Evolutionary conservation across 2,329 filamentous ascomycete species (phyloP).

Genomic region (Pyrenochaeta sp.): DNA sequence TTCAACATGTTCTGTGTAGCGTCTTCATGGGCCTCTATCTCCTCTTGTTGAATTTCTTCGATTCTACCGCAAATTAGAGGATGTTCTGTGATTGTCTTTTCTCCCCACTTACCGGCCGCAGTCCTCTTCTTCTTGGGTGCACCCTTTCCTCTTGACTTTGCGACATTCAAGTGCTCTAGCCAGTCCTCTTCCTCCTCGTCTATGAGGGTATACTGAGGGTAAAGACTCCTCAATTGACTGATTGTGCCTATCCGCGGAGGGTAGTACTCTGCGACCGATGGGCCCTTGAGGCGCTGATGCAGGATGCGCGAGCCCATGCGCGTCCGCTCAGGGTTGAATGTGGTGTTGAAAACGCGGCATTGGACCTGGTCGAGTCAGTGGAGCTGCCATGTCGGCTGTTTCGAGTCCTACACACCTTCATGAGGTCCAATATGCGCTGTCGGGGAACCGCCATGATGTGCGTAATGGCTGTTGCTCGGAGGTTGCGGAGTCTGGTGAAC

Average conservation of each 20-base stretch:
- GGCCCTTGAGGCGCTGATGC: slow-evolving; percentile 86
- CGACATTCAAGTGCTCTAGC: slow-evolving; percentile 69
- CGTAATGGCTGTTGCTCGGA: slow-evolving; percentile 7
- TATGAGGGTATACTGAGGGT: slow-evolving; percentile 72
- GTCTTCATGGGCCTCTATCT: slow-evolving; percentile 34
- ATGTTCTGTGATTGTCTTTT: neutral
- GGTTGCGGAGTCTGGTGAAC: slow-evolving; percentile 10
- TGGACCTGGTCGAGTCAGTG: slow-evolving; percentile 67
- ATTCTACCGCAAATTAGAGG: slow-evolving; percentile 43
- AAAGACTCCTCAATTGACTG: slow-evolving; percentile 74
- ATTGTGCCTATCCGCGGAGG: slow-evolving; percentile 76
- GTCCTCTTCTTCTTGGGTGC: slow-evolving; percentile 88
- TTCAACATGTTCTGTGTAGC: neutral
- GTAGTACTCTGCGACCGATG: slow-evolving; percentile 85
- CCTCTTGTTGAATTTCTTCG: slow-evolving; percentile 58
- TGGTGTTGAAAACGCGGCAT: slow-evolving; percentile 90
- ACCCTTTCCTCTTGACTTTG: slow-evolving; percentile 74
- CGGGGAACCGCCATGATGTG: slow-evolving; percentile 60
- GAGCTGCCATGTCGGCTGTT: neutral
- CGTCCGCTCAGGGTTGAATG: slow-evolving; percentile 83
- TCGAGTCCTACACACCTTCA: slow-evolving; percentile 68
- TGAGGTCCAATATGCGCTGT: slow-evolving; percentile 68
- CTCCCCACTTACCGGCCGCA: slow-evolving; percentile 51
- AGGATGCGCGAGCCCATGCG: slow-evolving; percentile 92
- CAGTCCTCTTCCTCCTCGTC: slow-evolving; percentile 83